phyloP scores from a whole-genome alignment of 306 rosid species.

The Acacia acuminata region DNA sequence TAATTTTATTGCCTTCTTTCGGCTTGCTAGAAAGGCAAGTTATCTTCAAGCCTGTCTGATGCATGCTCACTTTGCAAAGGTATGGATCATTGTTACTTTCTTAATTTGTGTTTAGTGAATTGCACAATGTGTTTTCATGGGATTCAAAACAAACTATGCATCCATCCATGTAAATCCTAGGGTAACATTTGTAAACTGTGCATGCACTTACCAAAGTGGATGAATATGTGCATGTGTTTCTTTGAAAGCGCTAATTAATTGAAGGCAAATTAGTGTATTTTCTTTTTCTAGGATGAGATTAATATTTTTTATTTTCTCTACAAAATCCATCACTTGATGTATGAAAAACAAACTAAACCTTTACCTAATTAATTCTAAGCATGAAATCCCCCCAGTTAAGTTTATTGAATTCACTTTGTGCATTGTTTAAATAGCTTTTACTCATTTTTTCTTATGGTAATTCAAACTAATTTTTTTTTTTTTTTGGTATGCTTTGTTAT shows the following conservation, averaged over 20 bases:
- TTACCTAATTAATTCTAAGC: not conserved
- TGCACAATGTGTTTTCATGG: not conserved
- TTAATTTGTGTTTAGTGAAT: slow-evolving; percentile 21
- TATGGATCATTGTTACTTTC: slow-evolving; percentile 37
- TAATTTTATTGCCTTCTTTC: slow-evolving; percentile 88
- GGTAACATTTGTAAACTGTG: slow-evolving; percentile 17
- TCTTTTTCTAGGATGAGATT: slow-evolving; percentile 19
- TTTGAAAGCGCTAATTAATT: slow-evolving; percentile 26
- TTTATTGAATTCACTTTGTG: slow-evolving; percentile 27
- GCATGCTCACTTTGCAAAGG: slow-evolving; percentile 99
- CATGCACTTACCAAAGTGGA: slow-evolving; percentile 26
- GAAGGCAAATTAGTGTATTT: slow-evolving; percentile 8
- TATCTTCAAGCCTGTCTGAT: slow-evolving; percentile 99
- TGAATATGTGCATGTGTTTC: slow-evolving; percentile 10
- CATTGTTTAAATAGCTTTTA: slow-evolving; percentile 18
- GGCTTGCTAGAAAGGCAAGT: slow-evolving; percentile 86
- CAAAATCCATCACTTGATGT: slow-evolving; percentile 8
- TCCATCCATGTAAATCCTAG: slow-evolving; percentile 24
- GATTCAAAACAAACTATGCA: not conserved
- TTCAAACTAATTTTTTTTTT: not conserved
- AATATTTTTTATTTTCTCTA: not conserved
- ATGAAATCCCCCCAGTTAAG: slow-evolving; percentile 8
- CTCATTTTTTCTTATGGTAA: slow-evolving; percentile 19
- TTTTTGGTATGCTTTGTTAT: slow-evolving; percentile 21
- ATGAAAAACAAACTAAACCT: not conserved